Base-by-base conservation (phyloP, 495 filamentous ascomycete genomes). In the Annulohypoxylon moriforme region DNA sequence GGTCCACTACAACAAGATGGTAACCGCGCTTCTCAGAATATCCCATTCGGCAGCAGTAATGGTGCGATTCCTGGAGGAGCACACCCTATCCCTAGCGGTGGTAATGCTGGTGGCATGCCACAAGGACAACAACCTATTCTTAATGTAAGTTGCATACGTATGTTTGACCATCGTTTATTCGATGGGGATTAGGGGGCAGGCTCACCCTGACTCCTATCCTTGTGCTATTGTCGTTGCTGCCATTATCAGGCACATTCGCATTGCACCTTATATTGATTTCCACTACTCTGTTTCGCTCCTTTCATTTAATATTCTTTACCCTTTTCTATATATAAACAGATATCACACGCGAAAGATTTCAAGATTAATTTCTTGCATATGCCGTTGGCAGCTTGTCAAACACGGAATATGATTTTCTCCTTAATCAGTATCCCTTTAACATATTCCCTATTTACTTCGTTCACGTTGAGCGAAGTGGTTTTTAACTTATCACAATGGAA, bases 111-210 rank as follows among this genome's bases (percentile, higher is more conserved):
- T 22, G 50, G 55, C 50, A 87, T 91, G 64, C 86, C 89, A 10
- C 92, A 94, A 78, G 94, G 93, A n/a, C 94, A 98, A 78, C 94
- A 98, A 77, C 94, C 94, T 14, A 98, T 98, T 68, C 80, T 98
- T 27, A 98, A 98, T 81, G 92, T 93, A 81, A 86, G 90, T 86
- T 33, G 5, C 14, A 69, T 55, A 29, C 46, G 4, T 20, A 44
- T 47, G 7, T 42, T 33, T 34, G 59, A 25, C 42, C 5, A 0
- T 57, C 18, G 1, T 63, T 16, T 42, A 47, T 36, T n/a, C 27
- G 75, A 49, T 47, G 10, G 25, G 50, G 22, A 24, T 6, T 25
- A 5, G n/a, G 25, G n/a, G 24, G 42, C 18, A 44, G 29, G 29
- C 33, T 44, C 29, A 46, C 18, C 18, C 56, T 24, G 25, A 4